Evolutionary conservation across 345 rosid species (phyloP), one percentile per base, ranked within the genome.

Genomic region (Acer saccharum): DNA sequence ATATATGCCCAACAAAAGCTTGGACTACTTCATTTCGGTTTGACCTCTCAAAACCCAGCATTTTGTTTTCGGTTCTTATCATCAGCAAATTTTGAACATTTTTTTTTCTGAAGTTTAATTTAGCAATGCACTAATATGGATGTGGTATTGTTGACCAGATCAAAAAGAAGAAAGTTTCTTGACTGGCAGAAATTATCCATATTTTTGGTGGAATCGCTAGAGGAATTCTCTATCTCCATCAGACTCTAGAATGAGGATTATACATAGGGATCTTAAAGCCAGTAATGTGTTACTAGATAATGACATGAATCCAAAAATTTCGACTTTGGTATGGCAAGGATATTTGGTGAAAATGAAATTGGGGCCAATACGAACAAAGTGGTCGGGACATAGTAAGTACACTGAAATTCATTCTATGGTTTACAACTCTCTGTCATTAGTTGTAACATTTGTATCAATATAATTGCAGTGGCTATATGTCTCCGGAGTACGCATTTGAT

Each of bases 401-500:
- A 39, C 43, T 7, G 7, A 39, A 39, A 39, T 39, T 39, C 43
- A 7, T 39, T 39, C 7, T 39, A 39, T 39, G 43, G 43, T 39
- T 39, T 39, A 27, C 7, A 39, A 39, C 43, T 39, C 43, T 39
- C 43, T 39, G 43, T 39, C 2, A 2, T 39, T 39, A 2, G 43
- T 39, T 7, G 43, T 39, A 39, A 39, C 43, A 39, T 39, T 39
- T 7, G 43, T 39, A 39, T 39, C 43, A 39, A 39, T 39, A 39
- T 39, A 39, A 39, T 2, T 76, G 64, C 65, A 86, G 89, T 29
- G 89, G 89, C 11, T 86, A 86, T 75, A 86, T 86, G 87, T 81
- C 89, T 25, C 89, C 87, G n/a, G 88, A 86, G 48, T 86, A 86
- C 16, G 87, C 85, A 13, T 74, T 82, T 52, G 87, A 84, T 54